Conservation (phyloP, 768 basidiomycete genomes). For the Hysterangium stoloniferum region DNA sequence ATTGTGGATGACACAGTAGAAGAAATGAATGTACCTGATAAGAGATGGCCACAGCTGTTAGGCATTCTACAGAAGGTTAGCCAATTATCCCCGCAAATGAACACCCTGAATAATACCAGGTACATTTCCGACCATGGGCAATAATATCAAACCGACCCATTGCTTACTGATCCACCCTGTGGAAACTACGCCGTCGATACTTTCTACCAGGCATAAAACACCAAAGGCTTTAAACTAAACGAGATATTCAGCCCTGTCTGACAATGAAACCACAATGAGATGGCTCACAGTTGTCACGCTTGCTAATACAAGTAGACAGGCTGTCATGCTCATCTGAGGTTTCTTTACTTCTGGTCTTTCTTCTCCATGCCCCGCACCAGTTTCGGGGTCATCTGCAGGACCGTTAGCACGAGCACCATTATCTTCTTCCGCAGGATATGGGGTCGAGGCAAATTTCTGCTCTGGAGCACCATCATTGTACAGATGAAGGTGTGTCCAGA, state of each 20-base stretch:
- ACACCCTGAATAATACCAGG: constrained; percentile 46
- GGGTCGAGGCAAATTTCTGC: constrained; percentile 18
- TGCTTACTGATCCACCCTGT: constrained; percentile 55
- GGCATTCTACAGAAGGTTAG: constrained; percentile 71
- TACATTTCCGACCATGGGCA: constrained; percentile 90
- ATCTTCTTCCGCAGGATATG: constrained; percentile 12
- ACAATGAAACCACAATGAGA: background rate
- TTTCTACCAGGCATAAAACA: constrained; percentile 67
- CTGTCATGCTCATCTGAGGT: constrained; percentile 50
- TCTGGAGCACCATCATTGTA: constrained; percentile 38
- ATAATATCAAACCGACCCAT: constrained; percentile 83
- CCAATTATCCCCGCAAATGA: no score
- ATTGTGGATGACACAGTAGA: background rate
- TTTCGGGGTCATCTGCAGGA: constrained; percentile 12
- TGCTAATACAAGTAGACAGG: constrained; percentile 49
- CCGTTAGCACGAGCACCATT: no score
- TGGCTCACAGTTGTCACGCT: constrained; percentile 58
- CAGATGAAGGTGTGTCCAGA: constrained; percentile 65
- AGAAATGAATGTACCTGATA: constrained; percentile 41
- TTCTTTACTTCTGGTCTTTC: constrained; percentile 40
- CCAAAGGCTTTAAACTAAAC: constrained; percentile 46
- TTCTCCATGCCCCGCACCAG: constrained; percentile 17
- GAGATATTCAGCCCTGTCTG: background rate
- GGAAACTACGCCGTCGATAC: constrained; percentile 66
- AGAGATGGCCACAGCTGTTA: constrained; percentile 86